These are phyloP conservation scores for Paramecium pentaurelia DNA, from an alignment of 73 alveolate species.

Conservation along the genomic window DNA sequence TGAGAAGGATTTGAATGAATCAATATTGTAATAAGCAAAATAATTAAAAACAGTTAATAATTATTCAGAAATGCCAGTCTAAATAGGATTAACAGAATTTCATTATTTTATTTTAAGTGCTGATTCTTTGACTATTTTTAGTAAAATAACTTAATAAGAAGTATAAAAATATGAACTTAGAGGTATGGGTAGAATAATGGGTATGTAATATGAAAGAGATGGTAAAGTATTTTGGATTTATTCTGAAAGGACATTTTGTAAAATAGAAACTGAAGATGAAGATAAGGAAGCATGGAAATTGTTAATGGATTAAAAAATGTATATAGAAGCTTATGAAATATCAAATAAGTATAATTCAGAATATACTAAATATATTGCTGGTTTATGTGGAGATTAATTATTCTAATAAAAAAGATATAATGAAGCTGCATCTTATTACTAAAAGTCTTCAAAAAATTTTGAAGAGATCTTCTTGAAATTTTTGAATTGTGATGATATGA, in stretches of 20 bases:
- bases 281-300: conserved; percentile 50
- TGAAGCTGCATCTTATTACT: conserved; percentile 2
- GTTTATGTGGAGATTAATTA: conserved; percentile 40
- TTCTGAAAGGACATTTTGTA: conserved; percentile 12
- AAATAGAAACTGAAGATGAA: not conserved
- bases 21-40: not conserved
- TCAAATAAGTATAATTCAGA: not conserved
- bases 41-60: not conserved
- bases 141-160: not conserved
- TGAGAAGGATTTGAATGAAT: conserved; percentile 31
- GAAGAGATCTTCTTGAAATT: conserved; percentile 19
- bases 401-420: not conserved
- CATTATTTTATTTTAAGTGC: not conserved
- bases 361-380: conserved; percentile 21
- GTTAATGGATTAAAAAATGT: conserved; percentile 18
- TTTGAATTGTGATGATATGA: conserved; percentile 28
- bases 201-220: conserved; percentile 43
- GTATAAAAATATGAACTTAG: conserved; percentile 26
- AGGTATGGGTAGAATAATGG: conserved; percentile 36
- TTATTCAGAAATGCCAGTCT: conserved; percentile 19
- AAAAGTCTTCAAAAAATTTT: not conserved
- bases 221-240: not conserved
- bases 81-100: conserved; percentile 31
- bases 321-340: conserved; percentile 22
- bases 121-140: not conserved